A percentile compares a stretch with the other conserved stretches of the same genome.
Conservation (phyloP, 768 basidiomycete species). For the Naematelia encephala region DNA sequence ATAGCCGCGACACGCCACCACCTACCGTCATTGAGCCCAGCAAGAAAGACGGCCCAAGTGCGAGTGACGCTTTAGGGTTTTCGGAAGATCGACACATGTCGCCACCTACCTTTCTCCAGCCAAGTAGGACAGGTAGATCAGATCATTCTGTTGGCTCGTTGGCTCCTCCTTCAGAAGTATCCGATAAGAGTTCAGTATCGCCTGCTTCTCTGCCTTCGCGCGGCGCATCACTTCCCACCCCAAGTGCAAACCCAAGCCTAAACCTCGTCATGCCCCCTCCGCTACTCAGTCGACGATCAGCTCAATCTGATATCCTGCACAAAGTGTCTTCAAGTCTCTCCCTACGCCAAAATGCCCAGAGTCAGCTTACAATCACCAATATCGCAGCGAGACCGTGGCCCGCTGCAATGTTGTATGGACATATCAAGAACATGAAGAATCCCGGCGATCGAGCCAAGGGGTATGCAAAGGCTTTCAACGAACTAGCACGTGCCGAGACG, state of each 20-base stretch:
- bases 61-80: too few species aligned
- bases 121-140: too few species aligned
- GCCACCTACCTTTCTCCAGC: too few species aligned
- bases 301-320: not conserved
- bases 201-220: not conserved
- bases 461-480: constrained; percentile 45
- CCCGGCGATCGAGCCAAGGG: constrained; percentile 46
- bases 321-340: not conserved
- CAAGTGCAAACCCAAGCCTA: not conserved
- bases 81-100: too few species aligned
- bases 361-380: not conserved
- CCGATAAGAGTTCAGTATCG: not conserved
- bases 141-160: too few species aligned
- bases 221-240: not conserved
- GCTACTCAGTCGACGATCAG: not conserved
- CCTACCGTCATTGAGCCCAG: constrained; percentile 29
- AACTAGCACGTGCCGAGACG: constrained; percentile 39
- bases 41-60: constrained; percentile 8
- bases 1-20: constrained; percentile 40
- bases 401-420: constrained; percentile 45
- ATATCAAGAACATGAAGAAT: constrained; percentile 40
- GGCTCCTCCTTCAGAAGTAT: constrained; percentile 14
- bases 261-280: not conserved
- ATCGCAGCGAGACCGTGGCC: constrained; percentile 38
- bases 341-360: not conserved